Evolutionary conservation across 306 rosid genomes (phyloP), one percentile per base, ranked within the genome.

Genomic region (Prunus mira): DNA sequence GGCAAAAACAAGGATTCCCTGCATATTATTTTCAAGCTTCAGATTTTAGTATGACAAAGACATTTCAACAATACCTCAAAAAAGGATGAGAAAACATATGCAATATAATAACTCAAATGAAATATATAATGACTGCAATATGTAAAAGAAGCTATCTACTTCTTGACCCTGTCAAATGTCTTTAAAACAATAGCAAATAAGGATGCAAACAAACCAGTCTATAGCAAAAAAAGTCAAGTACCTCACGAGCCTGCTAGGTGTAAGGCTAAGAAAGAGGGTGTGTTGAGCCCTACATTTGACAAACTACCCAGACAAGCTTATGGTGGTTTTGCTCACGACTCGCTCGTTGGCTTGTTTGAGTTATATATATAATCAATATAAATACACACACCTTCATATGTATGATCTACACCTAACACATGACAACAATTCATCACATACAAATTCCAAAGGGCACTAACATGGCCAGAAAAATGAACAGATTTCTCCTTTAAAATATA

Each of bases 1-100:
- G 74, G 99, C 99, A 83, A 96, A 96, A 77, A 96, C 99, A 73
- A 96, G 98, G 75, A 96, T 96, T 64, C 99, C 99, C 99, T 95
- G 88, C 79, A 83, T 38, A 12, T 58, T 46, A 4, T 22, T 41
- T 22, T 58, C 38, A 9, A 41, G 24, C 3, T 38, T 17, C 62
- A 71, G 13, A 71, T 66, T 41, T 66, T 30, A 3, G 41, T 11
- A 22, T 9, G 55, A 25, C 20, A 6, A 55, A 72, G 43, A 45
- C 24, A 72, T 38, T 41, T 55, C 49, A 65, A 60, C 38, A 4
- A 56, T 45, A 24, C 22, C 55, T 72, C 24, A 15, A 43, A 45
- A 22, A 58, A 6, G 45, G 43, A 43, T 14, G n/a, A 7, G 12
- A 24, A 56, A 55, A 30, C 41, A 1, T 3, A 57, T 9, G 27